Evolutionary conservation across 768 basidiomycete species (phyloP), one percentile per base, ranked within the genome.

Genomic region (Leccinellum luteum): DNA sequence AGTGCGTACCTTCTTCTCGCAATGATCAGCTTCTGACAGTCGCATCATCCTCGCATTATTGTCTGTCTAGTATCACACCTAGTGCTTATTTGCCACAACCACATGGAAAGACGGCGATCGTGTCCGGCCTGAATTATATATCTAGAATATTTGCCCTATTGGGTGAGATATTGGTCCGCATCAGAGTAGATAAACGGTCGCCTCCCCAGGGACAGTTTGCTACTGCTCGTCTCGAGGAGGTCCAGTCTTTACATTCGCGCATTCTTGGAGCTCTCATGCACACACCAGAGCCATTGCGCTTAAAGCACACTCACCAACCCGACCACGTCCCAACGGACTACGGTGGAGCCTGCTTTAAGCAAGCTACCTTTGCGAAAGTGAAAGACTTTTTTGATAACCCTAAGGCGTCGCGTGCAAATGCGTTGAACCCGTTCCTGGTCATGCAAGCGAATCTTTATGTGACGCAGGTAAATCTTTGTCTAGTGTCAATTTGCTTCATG

Each of bases 381-480:
- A 90, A 89, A 68, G 89, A 92, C 69, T 92, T 94, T 69, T 96
- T 95, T 69, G 87, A 93, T 62, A 91, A 95, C 65, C 93, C 94
- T 13, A 89, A 92, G 60, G 91, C 91, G 8, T 90, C 85, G 9
- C 82, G 89, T 21, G 90, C 85, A 55, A 90, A 90, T 66, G 92
- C 93, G 0, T 80, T 91, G 53, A 94, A 96, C 69, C 88, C 90
- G 19, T 95, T 89, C 79, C 78, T 94, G 31, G 92, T 96, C 31
- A 90, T 93, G 83, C 93, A 94, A 72, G 90, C 89, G 34, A 96
- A 96, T 67, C 77, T 96, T 43, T 95, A 89, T 64, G 93, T 95
- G 64, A 95, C 93, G 12, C 93, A 94, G 82, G 92, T 89, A 60
- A 58, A 80, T 54, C 3, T 41, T 30, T 10, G 17, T 28, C 28